A percentile compares a stretch with the other conserved stretches of the same genome.
Evolutionary conservation across 768 basidiomycete genomes (phyloP).

Genomic region (Phanerochaete sordida): DNA sequence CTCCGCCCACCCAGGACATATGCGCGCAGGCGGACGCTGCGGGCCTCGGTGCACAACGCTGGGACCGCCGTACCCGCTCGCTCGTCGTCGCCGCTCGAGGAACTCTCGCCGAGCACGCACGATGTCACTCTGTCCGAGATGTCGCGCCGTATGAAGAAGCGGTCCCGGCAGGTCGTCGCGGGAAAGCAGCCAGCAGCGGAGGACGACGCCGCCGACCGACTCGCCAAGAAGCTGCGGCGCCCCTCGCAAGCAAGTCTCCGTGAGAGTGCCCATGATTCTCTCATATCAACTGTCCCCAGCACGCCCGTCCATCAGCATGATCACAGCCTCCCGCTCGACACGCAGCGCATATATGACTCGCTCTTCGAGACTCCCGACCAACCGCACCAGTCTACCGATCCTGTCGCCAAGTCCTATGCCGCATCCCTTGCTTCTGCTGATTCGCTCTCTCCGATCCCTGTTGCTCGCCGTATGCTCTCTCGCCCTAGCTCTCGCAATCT

Average conservation of each 20-base stretch:
- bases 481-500: constrained; percentile 38
- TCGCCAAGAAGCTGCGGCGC: constrained; percentile 32
- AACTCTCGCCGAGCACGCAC: constrained; percentile 20
- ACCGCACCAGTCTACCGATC: constrained; percentile 8
- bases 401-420: constrained; percentile 15
- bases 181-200: constrained; percentile 1
- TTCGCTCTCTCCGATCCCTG: constrained; percentile 42
- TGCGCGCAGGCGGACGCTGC: constrained; percentile 15
- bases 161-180: constrained; percentile 36
- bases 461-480: constrained; percentile 29
- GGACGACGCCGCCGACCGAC: constrained; percentile 17
- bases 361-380: constrained; percentile 9
- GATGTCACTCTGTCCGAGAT: constrained; percentile 39
- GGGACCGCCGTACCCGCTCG: background rate
- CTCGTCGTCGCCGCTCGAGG: constrained; percentile 26
- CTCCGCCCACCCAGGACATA: constrained; percentile 21
- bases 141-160: constrained; percentile 44
- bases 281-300: constrained; percentile 1
- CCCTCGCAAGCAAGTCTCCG: constrained; percentile 11
- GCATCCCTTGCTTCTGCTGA: constrained; percentile 24
- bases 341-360: constrained; percentile 8
- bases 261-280: background rate
- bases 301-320: constrained; percentile 3
- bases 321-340: constrained; percentile 4
- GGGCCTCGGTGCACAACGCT: background rate